Base-by-base conservation (phyloP, 2,329 filamentous ascomycete species). In the Hypomyces perniciosus region DNA sequence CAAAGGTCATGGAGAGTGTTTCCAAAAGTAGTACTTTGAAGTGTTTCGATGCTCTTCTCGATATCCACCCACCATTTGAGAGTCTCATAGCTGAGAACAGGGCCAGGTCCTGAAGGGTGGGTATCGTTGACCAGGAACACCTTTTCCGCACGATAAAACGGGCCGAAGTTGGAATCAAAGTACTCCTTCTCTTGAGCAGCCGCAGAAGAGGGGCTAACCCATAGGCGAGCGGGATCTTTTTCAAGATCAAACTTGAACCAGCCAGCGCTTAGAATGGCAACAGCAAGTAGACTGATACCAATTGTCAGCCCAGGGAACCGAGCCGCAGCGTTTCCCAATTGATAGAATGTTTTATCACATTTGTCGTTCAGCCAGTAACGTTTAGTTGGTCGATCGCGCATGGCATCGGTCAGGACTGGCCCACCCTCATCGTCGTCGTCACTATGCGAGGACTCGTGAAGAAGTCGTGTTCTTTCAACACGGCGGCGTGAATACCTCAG, bases 381-480 rank as follows among this genome's bases (percentile, higher is more conserved):
- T 56, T 81, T 85, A 12, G 85, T 85, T 0, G 89, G 89, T 9
- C 85, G 80, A 59, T 96, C 90, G 37, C 90, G 77, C 74, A 91
- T 84, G 37, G 86, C 86, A 13, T 81, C 80, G 48, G 85, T 86
- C 58, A 88, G 81, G 4, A 93, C 82, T 10, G 69, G 69, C 54
- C 95, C 90, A 2, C 87, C 90, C 63, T 96, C 92, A 55, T 96
- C 92, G 57, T 99, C 93, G 53, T 97, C 91, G 57, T 97, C 92
- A 61, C 88, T 95, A 7, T 85, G 85, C 9, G 83, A 79, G 0
- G 87, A 78, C 61, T 96, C 92, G 61, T 96, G 90, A 31, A 99
- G 76, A 4, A 99, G 75, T 52, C 90, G 83, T n/a, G 95, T 79
- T 20, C 90, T 78, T 68, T 96, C 90, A 48, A 84, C 88, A 59